Evolutionary conservation across 2,329 filamentous ascomycete genomes (phyloP), one percentile per base, ranked within the genome.

Genomic region (Penicillium sp.): DNA sequence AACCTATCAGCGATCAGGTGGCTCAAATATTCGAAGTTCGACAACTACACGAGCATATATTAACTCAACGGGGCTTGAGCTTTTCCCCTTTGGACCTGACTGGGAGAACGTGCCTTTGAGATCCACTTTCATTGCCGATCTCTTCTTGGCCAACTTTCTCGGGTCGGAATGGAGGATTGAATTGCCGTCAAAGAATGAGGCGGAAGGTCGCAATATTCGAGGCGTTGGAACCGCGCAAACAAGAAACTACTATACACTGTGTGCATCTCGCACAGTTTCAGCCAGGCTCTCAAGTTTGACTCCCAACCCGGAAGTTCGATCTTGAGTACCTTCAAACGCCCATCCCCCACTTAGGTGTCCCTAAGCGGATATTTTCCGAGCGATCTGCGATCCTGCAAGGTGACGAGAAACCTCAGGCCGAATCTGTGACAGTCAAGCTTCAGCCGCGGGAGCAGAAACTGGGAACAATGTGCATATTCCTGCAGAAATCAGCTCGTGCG

Each of bases 1-100:
- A 43, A 38, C 51, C 38, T 43, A 59, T 60, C 50, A 54, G 49
- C 49, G 60, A 61, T 61, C 60, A 52, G 59, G 50, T 49, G 45
- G 49, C 21, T 18, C 27, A 43, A 31, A 27, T 43, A 27, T 32
- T 46, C 46, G 39, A 47, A 46, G 36, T 18, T 21, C 36, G 36
- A 6, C 22, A 46, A 16, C 9, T 45, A 42, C 48, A 38, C 50
- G 47, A 58, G 27, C 39, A 54, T 43, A 47, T 29, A 27, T 11
- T 44, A 51, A 49, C 18, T 13, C 42, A 10, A 55, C 57, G 55
- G 55, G 52, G 49, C 55, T 49, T 49, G 36, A 27, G 32, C 38
- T 49, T 55, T 36, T 40, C 34, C 14, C 47, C 40, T 57, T 39
- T 29, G 39, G 45, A 54, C 48, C 16, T 27, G 47, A 50, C 29